Percentiles rank a stretch among this genome's conserved stretches.
Evolutionary conservation across 768 basidiomycete species (phyloP).

Genomic region (Leucogyrophana mollusca): DNA sequence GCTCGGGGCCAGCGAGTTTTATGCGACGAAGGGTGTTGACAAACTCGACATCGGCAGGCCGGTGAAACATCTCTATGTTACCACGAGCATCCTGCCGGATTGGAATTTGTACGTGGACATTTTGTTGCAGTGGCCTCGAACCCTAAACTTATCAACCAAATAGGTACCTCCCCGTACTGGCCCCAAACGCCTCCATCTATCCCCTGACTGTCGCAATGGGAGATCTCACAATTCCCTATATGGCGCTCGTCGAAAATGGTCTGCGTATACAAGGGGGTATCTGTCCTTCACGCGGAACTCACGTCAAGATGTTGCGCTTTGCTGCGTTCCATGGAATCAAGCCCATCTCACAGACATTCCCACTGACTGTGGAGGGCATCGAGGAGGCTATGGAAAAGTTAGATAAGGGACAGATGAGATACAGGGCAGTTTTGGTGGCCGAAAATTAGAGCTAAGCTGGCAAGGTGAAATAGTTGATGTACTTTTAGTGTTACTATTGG

Average conservation of each 20-base stretch:
- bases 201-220: slow-evolving; percentile 23
- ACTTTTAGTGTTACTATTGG: neutral
- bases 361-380: slow-evolving; percentile 29
- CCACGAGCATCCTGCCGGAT: slow-evolving; percentile 26
- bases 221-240: slow-evolving; percentile 21
- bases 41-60: slow-evolving; percentile 24
- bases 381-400: slow-evolving; percentile 25
- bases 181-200: slow-evolving; percentile 19
- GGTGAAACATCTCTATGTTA: slow-evolving; percentile 30
- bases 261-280: slow-evolving; percentile 23
- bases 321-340: slow-evolving; percentile 26
- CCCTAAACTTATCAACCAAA: neutral
- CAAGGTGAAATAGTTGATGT: neutral
- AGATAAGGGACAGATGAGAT: slow-evolving; percentile 25
- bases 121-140: neutral
- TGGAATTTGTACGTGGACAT: slow-evolving; percentile 26
- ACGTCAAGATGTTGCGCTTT: slow-evolving; percentile 33
- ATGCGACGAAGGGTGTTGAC: slow-evolving; percentile 24
- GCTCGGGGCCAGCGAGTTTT: slow-evolving; percentile 36
- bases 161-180: slow-evolving; percentile 26
- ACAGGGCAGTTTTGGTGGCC: slow-evolving; percentile 28
- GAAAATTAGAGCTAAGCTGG: neutral
- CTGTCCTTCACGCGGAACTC: slow-evolving; percentile 23
- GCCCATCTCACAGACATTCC: slow-evolving; percentile 31
- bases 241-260: slow-evolving; percentile 12